phyloP scores from a whole-genome alignment of 2,329 filamentous ascomycete genomes.

The Pyricularia grisea region DNA sequence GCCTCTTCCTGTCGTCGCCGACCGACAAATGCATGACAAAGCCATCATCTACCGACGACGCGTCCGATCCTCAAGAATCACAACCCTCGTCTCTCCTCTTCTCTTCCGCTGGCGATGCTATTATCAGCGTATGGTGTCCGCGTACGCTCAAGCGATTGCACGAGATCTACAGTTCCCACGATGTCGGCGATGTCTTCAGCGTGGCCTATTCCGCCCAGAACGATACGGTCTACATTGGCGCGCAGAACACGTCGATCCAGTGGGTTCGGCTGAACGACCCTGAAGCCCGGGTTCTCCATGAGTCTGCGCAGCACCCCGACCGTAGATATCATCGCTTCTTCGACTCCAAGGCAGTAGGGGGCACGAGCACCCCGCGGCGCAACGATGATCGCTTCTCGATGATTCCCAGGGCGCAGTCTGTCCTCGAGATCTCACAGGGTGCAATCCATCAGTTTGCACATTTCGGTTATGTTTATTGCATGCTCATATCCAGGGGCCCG shows the following conservation, averaged over 20 bases:
- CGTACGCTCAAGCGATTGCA: conserved; percentile 66
- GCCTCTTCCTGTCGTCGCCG: conserved; percentile 71
- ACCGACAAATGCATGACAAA: conserved; percentile 22
- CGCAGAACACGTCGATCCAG: conserved; percentile 91
- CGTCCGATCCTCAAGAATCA: conserved; percentile 22
- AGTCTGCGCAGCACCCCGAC: conserved; percentile 62
- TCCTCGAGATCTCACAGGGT: conserved; percentile 72
- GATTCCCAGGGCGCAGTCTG: conserved; percentile 43
- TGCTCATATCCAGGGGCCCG: conserved; percentile 71
- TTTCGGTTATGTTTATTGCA: conserved; percentile 92
- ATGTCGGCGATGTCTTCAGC: conserved; percentile 92
- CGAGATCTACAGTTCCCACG: conserved; percentile 87
- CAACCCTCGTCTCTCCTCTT: conserved; percentile 51
- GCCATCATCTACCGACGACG: conserved; percentile 19
- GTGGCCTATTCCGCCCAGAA: conserved; percentile 76
- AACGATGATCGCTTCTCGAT: conserved; percentile 47
- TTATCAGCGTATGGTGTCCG: conserved; percentile 90
- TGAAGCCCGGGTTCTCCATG: conserved; percentile 46
- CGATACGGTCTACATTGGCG: conserved; percentile 81
- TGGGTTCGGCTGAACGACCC: conserved; percentile 73
- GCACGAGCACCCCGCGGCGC: conserved; percentile 65
- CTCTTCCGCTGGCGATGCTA: conserved; percentile 86
- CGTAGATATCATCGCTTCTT: conserved; percentile 82
- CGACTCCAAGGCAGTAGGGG: conserved; percentile 80
- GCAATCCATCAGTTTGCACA: conserved; percentile 86